Evolutionary conservation across 2,329 filamentous ascomycete genomes (phyloP).

Genomic region (Cordyceps militaris): DNA sequence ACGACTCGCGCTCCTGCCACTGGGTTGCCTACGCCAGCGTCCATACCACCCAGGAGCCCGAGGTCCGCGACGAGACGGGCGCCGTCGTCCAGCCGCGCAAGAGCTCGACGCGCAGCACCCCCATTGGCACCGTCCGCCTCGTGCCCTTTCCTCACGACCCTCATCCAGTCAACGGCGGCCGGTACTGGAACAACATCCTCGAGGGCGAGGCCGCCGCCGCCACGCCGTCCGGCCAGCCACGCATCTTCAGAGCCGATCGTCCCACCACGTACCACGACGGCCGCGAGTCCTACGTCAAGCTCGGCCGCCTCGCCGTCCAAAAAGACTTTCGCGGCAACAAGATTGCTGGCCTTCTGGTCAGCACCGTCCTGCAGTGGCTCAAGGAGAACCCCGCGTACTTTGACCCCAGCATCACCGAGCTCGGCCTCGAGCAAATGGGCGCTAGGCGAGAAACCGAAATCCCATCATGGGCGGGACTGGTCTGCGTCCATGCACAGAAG

Average conservation of each 20-base stretch:
- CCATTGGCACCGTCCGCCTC: conserved; percentile 67
- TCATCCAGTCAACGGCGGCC: conserved; percentile 48
- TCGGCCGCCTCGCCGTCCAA: conserved; percentile 70
- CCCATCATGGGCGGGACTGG: conserved; percentile 64
- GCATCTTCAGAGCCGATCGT: conserved; percentile 30
- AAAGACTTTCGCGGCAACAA: conserved; percentile 57
- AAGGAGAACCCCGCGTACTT: conserved; percentile 50
- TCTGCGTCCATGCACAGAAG: conserved; percentile 74
- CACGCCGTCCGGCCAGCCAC: not conserved
- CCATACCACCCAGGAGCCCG: conserved; percentile 36
- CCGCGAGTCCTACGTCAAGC: conserved; percentile 70
- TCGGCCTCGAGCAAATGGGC: conserved; percentile 37
- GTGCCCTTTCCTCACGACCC: conserved; percentile 72
- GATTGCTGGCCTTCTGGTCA: conserved; percentile 59
- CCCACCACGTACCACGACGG: conserved; percentile 49
- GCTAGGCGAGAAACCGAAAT: conserved; percentile 33
- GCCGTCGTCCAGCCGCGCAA: conserved; percentile 34
- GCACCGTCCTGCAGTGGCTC: conserved; percentile 62
- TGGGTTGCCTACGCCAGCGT: conserved; percentile 77
- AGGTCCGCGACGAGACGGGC: conserved; percentile 37
- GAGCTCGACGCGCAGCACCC: conserved; percentile 41
- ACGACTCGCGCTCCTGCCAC: conserved; percentile 74
- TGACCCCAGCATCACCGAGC: conserved; percentile 39
- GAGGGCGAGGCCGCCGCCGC: conserved; percentile 18
- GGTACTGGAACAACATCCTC: conserved; percentile 40